Conservation (phyloP, 441 rosid genomes). For the Populus hybrid region DNA sequence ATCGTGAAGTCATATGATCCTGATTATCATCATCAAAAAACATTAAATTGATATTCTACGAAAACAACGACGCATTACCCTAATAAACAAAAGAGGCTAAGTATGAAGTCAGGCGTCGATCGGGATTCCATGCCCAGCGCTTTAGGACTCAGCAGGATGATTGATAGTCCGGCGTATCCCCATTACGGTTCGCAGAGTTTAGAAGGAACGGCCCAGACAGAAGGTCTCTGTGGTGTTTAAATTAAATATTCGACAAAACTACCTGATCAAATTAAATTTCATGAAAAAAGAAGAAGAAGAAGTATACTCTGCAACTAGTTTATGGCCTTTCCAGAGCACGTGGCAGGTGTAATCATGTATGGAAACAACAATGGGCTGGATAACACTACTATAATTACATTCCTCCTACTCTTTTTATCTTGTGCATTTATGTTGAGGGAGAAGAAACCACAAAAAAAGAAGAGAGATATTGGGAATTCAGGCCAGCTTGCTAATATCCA, state of each 20-base stretch:
- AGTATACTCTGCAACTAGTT: constrained; percentile 35
- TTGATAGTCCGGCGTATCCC: no score
- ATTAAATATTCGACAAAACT: constrained; percentile 9
- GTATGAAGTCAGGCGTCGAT: neutral
- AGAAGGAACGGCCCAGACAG: neutral
- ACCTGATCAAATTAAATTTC: constrained; percentile 16
- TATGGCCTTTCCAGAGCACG: constrained; percentile 17
- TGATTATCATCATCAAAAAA: no score
- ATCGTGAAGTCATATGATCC: no score
- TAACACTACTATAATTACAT: constrained; percentile 46
- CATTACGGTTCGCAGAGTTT: no score
- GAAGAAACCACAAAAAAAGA: neutral
- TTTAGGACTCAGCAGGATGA: neutral
- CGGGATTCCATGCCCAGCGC: neutral
- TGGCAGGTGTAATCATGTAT: constrained; percentile 24
- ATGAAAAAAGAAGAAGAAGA: neutral
- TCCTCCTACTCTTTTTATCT: constrained; percentile 29
- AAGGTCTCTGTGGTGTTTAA: neutral
- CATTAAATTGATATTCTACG: no score
- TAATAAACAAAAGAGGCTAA: no score
- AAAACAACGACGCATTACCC: neutral
- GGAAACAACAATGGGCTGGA: constrained; percentile 42
- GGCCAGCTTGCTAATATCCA: constrained; percentile 42
- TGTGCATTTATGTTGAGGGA: constrained; percentile 16
- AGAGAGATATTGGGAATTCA: constrained; percentile 6